Evolutionary conservation across 257 asterid genomes (phyloP).

Genomic region (Marsdenia floribunda): DNA sequence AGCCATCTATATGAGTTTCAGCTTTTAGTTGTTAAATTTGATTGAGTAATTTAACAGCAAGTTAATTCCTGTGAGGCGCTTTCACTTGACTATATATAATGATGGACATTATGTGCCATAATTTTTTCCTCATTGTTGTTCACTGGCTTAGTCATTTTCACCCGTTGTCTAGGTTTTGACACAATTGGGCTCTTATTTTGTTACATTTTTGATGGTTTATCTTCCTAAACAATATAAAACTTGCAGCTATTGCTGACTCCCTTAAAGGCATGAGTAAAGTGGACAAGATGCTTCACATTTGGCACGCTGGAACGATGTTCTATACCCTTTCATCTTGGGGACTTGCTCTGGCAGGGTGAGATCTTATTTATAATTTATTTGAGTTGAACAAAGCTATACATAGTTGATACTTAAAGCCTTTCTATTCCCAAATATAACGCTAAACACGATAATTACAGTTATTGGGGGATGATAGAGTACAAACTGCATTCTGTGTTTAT

Average conservation of each 20-base stretch:
- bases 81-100: no score
- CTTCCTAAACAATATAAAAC: neutral
- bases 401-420: neutral
- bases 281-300: slow-evolving; percentile 66
- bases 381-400: neutral
- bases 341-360: slow-evolving; percentile 80
- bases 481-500: neutral
- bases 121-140: no score
- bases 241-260: slow-evolving; percentile 69
- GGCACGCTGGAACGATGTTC: slow-evolving; percentile 81
- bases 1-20: neutral
- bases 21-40: neutral
- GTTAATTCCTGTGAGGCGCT: no score
- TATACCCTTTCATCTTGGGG: slow-evolving; percentile 89
- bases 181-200: neutral
- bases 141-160: neutral
- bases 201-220: neutral
- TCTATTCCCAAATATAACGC: neutral
- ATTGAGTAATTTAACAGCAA: no score
- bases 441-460: neutral
- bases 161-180: neutral
- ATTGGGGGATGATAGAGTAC: neutral
- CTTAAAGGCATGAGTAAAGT: slow-evolving; percentile 65
- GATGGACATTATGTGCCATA: no score
- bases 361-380: slow-evolving; percentile 9